Conservation (phyloP, 192 early-diverging fungal genomes). For the Phlyctochytrium arcticum region DNA sequence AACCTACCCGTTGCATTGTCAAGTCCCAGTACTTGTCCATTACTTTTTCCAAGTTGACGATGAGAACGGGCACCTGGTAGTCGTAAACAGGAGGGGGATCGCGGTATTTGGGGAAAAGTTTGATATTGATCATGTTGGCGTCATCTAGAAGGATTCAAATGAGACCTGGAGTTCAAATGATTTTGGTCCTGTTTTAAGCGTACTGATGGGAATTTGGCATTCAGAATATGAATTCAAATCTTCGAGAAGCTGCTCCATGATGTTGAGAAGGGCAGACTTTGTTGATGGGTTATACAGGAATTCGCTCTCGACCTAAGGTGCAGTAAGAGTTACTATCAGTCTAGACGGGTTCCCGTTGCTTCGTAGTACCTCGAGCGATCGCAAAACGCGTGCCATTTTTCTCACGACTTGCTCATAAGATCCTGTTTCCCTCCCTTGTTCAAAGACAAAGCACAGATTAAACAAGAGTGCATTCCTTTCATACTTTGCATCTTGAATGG, state of each 20-base stretch:
- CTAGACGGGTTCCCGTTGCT: no score
- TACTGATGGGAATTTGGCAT: constrained; percentile 84
- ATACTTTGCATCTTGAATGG: constrained; percentile 66
- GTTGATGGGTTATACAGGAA: constrained; percentile 48
- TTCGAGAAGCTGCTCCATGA: constrained; percentile 81
- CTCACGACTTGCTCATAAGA: constrained; percentile 86
- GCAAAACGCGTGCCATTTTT: constrained; percentile 78
- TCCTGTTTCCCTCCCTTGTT: constrained; percentile 69
- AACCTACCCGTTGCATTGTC: constrained; percentile 63
- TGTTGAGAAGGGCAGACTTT: constrained; percentile 57
- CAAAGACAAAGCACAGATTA: constrained; percentile 95
- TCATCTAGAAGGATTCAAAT: constrained; percentile 49
- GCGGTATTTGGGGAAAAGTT: constrained; percentile 75
- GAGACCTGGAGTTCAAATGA: no score
- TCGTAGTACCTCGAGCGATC: constrained; percentile 82
- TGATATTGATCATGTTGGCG: constrained; percentile 76
- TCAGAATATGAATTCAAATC: constrained; percentile 83
- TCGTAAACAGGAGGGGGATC: constrained; percentile 73
- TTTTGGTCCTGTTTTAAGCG: neutral
- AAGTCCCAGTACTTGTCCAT: constrained; percentile 90
- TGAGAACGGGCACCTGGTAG: constrained; percentile 78
- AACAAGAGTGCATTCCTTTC: constrained; percentile 81
- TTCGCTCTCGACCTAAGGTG: constrained; percentile 56
- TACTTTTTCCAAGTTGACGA: constrained; percentile 59
- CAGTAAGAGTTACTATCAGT: no score